Percentiles rank a stretch among this genome's conserved stretches.
Conservation (phyloP, 2,329 filamentous ascomycete species). For the Paecilomyces fulvus region DNA sequence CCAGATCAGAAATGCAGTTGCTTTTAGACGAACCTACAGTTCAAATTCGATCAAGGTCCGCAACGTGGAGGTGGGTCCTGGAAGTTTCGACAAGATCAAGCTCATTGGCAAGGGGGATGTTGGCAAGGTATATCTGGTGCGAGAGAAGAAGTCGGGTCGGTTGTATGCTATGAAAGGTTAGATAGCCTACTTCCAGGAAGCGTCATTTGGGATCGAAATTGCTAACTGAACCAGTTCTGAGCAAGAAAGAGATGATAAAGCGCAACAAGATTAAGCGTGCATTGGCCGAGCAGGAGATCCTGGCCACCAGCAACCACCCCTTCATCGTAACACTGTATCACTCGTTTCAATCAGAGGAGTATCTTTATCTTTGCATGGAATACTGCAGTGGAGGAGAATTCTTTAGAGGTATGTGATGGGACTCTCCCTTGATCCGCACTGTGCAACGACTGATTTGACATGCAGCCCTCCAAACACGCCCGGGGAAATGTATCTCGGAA, state of each 20-base stretch:
- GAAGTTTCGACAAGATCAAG: slow-evolving; percentile 99
- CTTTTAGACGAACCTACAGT: slow-evolving; percentile 92
- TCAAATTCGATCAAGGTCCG: slow-evolving; percentile 98
- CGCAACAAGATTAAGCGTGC: slow-evolving; percentile 99
- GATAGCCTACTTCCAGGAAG: slow-evolving; percentile 10
- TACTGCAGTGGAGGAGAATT: slow-evolving; percentile 99
- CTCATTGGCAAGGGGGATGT: slow-evolving; percentile 98
- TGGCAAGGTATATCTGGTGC: slow-evolving; percentile 93
- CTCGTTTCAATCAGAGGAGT: slow-evolving; percentile 97
- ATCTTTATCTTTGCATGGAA: slow-evolving; percentile 99
- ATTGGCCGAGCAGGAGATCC: slow-evolving; percentile 92
- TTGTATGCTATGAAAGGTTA: slow-evolving; percentile 98
- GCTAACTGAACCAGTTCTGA: slow-evolving; percentile 62
- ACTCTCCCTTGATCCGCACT: not conserved
- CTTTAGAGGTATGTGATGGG: slow-evolving; percentile 55
- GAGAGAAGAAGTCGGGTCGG: slow-evolving; percentile 93
- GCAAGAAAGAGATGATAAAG: slow-evolving; percentile 99
- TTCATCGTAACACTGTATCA: slow-evolving; percentile 99
- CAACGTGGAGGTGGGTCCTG: slow-evolving; percentile 89
- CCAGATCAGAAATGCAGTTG: slow-evolving; percentile 56
- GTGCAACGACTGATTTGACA: slow-evolving; percentile 8
- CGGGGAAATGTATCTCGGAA: slow-evolving; percentile 94
- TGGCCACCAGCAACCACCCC: slow-evolving; percentile 96
- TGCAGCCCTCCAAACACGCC: slow-evolving; percentile 78
- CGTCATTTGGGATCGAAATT: slow-evolving; percentile 6